Percentiles rank a stretch among this genome's conserved stretches.
phyloP scores from a whole-genome alignment of 2,329 filamentous ascomycete species.

The Dactylellina haptotyla region DNA sequence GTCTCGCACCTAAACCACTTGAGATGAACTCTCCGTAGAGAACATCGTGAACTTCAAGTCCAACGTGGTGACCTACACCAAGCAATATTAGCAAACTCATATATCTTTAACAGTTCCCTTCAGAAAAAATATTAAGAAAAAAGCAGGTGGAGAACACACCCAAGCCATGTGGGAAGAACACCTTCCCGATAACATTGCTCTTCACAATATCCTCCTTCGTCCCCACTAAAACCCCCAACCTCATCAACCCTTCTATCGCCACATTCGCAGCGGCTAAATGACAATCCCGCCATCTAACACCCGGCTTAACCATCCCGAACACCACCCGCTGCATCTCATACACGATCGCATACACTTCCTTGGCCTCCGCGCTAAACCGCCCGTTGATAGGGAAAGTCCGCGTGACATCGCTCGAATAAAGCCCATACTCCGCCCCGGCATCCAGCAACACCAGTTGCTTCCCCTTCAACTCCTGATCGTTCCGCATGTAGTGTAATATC shows the following conservation, averaged over 20 bases:
- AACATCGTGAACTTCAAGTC: constrained; percentile 72
- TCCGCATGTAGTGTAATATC: constrained; percentile 85
- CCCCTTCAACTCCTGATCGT: constrained; percentile 76
- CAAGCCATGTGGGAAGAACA: constrained; percentile 73
- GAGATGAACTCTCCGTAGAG: constrained; percentile 45
- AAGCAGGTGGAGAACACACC: constrained; percentile 8
- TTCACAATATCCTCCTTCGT: constrained; percentile 69
- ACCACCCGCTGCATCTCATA: constrained; percentile 81
- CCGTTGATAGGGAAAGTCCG: constrained; percentile 83
- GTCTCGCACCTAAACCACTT: not conserved
- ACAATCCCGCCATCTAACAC: constrained; percentile 75
- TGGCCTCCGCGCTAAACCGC: constrained; percentile 74
- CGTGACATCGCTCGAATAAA: constrained; percentile 91
- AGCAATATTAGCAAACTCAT: constrained; percentile 21
- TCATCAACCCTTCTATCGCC: constrained; percentile 75
- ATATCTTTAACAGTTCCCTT: not conserved
- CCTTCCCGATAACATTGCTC: constrained; percentile 67
- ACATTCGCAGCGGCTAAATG: constrained; percentile 78
- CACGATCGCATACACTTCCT: constrained; percentile 80
- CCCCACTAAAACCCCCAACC: constrained; percentile 76
- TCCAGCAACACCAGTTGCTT: constrained; percentile 83
- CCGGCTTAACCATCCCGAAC: constrained; percentile 75
- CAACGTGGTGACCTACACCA: constrained; percentile 72
- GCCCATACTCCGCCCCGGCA: constrained; percentile 83
- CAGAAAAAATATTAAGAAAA: constrained; percentile 2